phyloP scores from a whole-genome alignment of 2,329 filamentous ascomycete species.

The Beauveria sp. region DNA sequence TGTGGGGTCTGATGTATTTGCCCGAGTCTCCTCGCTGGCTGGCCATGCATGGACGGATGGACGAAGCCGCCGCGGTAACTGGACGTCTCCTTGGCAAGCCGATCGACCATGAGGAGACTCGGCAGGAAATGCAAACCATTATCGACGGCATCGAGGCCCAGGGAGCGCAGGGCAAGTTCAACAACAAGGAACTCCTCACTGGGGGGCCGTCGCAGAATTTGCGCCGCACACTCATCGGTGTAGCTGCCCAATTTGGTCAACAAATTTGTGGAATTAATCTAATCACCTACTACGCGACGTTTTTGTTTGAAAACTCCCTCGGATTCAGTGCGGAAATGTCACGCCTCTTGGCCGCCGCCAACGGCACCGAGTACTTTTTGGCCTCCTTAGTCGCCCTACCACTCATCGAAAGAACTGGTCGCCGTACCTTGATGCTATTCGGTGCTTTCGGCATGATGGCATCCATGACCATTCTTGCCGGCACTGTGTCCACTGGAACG shows the following conservation, averaged over 20 bases:
- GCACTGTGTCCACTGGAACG: conserved; percentile 23
- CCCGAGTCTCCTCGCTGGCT: conserved; percentile 38
- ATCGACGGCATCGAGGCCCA: conserved; percentile 21
- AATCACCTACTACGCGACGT: conserved; percentile 36
- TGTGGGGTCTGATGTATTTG: conserved; percentile 47
- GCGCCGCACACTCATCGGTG: conserved; percentile 38
- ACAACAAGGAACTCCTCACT: conserved; percentile 30
- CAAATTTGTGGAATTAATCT: conserved; percentile 42
- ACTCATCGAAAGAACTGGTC: conserved; percentile 44
- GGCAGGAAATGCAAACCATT: conserved; percentile 37
- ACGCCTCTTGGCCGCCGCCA: conserved; percentile 46
- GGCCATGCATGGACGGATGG: conserved; percentile 30
- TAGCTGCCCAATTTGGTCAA: conserved; percentile 40
- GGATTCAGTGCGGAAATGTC: conserved; percentile 38
- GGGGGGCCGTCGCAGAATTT: conserved; percentile 32
- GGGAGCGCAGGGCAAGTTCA: conserved; percentile 23
- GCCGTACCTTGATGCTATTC: conserved; percentile 55
- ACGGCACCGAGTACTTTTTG: conserved; percentile 36
- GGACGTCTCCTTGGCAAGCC: conserved; percentile 19
- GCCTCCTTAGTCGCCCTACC: conserved; percentile 31
- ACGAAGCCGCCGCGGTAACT: conserved; percentile 20
- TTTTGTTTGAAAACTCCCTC: conserved; percentile 33
- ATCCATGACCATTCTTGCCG: conserved; percentile 50
- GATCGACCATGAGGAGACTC: conserved; percentile 19
- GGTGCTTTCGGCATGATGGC: conserved; percentile 57